A percentile compares a stretch with the other conserved stretches of the same genome.
Conservation (phyloP, 225 moss, liverwort and hornwort species). For the Marchantia paleacea region DNA sequence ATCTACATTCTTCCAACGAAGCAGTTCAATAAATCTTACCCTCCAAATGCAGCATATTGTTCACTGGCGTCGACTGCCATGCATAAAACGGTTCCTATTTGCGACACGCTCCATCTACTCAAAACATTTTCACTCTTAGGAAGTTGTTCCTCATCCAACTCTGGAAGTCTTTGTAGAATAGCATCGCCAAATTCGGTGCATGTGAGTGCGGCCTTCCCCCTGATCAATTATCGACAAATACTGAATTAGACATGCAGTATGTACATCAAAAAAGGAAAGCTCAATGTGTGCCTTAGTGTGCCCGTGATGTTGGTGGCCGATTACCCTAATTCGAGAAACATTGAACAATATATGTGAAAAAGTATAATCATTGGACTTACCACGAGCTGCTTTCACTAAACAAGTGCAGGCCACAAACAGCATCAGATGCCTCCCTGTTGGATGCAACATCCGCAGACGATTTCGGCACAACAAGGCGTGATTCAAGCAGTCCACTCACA, state of each 20-base stretch:
- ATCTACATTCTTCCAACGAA: not conserved
- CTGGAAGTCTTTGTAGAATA: slow-evolving; percentile 60
- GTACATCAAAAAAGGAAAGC: too few species aligned
- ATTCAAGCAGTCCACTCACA: slow-evolving; percentile 45
- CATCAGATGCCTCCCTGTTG: slow-evolving; percentile 55
- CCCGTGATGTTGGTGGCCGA: too few species aligned
- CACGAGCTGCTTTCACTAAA: slow-evolving; percentile 54
- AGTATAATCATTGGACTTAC: slow-evolving; percentile 29
- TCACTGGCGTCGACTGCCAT: slow-evolving; percentile 66
- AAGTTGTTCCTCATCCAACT: slow-evolving; percentile 42
- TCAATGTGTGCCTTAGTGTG: too few species aligned
- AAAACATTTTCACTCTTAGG: slow-evolving; percentile 29
- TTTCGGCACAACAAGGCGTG: slow-evolving; percentile 52
- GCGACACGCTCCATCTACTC: slow-evolving; percentile 59
- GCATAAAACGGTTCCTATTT: slow-evolving; percentile 69
- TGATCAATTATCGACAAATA: slow-evolving; percentile 15
- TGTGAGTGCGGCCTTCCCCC: slow-evolving; percentile 62
- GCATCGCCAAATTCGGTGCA: slow-evolving; percentile 82
- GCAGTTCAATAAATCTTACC: slow-evolving; percentile 36
- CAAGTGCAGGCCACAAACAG: slow-evolving; percentile 70
- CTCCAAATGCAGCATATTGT: slow-evolving; percentile 73
- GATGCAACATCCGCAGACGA: slow-evolving; percentile 32
- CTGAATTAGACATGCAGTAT: not conserved
- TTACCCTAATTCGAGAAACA: too few species aligned
- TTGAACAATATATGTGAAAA: too few species aligned